Conservation (phyloP, 2,329 filamentous ascomycete species). For the Tolypocladium tundrense region DNA sequence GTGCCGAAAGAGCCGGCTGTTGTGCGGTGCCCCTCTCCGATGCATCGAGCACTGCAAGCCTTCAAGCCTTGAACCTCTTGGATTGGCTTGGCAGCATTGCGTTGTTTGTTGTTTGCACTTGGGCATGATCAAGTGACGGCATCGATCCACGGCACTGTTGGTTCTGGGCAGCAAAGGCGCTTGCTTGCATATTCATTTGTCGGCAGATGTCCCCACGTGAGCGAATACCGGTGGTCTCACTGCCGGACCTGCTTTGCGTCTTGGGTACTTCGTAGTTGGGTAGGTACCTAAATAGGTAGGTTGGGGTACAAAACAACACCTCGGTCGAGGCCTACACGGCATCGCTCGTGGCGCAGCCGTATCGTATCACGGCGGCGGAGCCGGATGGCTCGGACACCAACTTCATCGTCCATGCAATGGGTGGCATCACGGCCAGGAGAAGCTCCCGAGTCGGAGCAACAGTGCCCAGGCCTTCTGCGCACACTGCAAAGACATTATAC, state of each 20-base stretch:
- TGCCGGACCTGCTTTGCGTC: neutral
- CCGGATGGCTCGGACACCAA: neutral
- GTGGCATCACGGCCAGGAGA: neutral
- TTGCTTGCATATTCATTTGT: neutral
- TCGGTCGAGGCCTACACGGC: neutral
- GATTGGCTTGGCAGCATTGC: too few species aligned
- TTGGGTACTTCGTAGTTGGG: too few species aligned
- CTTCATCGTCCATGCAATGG: neutral
- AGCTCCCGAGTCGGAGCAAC: neutral
- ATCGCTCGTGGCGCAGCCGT: neutral
- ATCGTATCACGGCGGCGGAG: neutral
- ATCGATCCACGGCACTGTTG: neutral
- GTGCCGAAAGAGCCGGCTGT: neutral
- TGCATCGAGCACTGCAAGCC: neutral
- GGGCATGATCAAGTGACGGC: neutral
- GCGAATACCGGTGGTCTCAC: neutral
- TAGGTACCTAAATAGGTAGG: too few species aligned
- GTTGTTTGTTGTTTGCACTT: too few species aligned
- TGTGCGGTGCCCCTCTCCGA: neutral
- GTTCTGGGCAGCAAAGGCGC: neutral
- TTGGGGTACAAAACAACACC: too few species aligned
- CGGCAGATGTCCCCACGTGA: neutral
- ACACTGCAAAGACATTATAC: neutral
- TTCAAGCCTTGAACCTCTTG: neutral
- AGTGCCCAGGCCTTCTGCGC: neutral